These are phyloP conservation scores for Carex scoparia DNA, from an alignment of 176 grass and related monocot genomes.

Conservation along the genomic window DNA sequence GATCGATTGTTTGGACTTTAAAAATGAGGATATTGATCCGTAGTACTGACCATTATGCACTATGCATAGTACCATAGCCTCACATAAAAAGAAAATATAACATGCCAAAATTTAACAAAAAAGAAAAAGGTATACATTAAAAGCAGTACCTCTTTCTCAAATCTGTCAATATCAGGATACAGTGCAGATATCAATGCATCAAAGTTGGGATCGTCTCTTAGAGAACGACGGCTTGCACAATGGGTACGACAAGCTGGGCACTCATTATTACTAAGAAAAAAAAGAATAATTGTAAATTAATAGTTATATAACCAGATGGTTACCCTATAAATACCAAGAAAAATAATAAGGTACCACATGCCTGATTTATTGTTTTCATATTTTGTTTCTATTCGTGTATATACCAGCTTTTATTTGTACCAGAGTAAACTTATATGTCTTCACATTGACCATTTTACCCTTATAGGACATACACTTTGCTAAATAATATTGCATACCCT, in stretches of 20 bases:
- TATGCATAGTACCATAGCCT: too few relatives aligned
- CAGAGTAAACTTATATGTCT: neutral
- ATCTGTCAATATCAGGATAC: slow-evolving; percentile 79
- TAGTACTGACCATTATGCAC: too few relatives aligned
- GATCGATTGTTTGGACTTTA: too few relatives aligned
- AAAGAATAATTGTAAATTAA: neutral
- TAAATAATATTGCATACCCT: slow-evolving; percentile 5
- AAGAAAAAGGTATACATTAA: neutral
- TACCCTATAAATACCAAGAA: neutral
- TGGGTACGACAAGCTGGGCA: slow-evolving; percentile 72
- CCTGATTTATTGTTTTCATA: neutral
- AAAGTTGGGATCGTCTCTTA: slow-evolving; percentile 78
- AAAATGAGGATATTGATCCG: too few relatives aligned
- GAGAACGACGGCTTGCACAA: slow-evolving; percentile 78
- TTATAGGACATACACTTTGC: neutral
- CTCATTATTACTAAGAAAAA: slow-evolving; percentile 56
- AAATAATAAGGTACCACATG: neutral
- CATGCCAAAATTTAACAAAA: neutral
- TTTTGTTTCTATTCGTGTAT: neutral
- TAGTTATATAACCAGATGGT: neutral
- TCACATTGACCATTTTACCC: neutral
- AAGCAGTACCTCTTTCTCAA: slow-evolving; percentile 56
- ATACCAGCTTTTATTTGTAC: neutral
- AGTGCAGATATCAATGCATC: slow-evolving; percentile 66
- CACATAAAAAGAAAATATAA: neutral